Percentiles rank a stretch among this genome's conserved stretches.
Evolutionary conservation across 1,139 yeast genomes (phyloP).

Genomic region (Geotrichum fermentans): DNA sequence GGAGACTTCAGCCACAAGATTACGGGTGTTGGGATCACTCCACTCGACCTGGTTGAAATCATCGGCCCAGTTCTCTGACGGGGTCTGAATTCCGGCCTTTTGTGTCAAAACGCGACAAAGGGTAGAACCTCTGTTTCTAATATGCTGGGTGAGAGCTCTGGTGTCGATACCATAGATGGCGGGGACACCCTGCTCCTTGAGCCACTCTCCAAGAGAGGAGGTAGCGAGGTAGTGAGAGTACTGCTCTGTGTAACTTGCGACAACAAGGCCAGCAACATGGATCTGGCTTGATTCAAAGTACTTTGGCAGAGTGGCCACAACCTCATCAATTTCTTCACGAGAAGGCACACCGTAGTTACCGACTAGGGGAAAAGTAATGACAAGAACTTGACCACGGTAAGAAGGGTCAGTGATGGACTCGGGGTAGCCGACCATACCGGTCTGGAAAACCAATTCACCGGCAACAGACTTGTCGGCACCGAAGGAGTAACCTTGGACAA

Average conservation of each 20-base stretch:
- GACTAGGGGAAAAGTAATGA: constrained; percentile 91
- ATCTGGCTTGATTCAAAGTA: constrained; percentile 88
- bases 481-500: constrained; percentile 93
- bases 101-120: constrained; percentile 76
- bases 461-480: constrained; percentile 89
- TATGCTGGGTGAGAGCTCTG: constrained; percentile 85
- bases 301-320: constrained; percentile 72
- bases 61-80: constrained; percentile 52
- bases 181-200: constrained; percentile 84
- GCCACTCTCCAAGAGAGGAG: constrained; percentile 91
- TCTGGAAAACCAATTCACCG: constrained; percentile 98
- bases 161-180: constrained; percentile 98
- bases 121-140: constrained; percentile 89
- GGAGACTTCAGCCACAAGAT: constrained; percentile 89
- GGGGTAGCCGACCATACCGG: constrained; percentile 99
- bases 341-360: constrained; percentile 99
- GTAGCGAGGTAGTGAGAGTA: constrained; percentile 90
- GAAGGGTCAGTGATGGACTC: constrained; percentile 98
- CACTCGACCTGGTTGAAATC: constrained; percentile 77
- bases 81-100: constrained; percentile 43
- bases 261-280: constrained; percentile 95
- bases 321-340: constrained; percentile 67
- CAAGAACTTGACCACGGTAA: constrained; percentile 95
- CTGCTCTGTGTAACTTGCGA: constrained; percentile 94
- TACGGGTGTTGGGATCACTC: constrained; percentile 87